Conservation (phyloP, 805 yeast genomes). For the Monosporozyma solicola region DNA sequence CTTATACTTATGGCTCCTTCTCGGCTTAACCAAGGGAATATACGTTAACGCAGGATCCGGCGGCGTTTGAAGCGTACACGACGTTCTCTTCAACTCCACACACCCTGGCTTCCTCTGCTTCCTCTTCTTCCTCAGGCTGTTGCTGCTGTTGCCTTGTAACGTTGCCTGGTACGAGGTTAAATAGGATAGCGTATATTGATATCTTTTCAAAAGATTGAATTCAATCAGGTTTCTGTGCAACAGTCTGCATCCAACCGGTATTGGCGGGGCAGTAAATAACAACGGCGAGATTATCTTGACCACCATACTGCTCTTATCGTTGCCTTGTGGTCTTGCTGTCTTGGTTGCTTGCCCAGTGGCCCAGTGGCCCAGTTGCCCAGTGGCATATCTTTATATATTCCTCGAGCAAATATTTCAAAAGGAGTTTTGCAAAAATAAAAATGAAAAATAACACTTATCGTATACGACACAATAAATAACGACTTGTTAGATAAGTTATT, state of each 20-base stretch:
- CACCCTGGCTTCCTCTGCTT: background rate
- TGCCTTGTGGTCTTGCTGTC: background rate
- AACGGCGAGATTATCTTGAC: background rate
- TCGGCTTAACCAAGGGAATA: background rate
- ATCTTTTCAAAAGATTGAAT: conserved; percentile 1
- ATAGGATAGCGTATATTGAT: conserved; percentile 1
- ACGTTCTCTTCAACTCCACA: background rate
- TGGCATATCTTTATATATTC: background rate
- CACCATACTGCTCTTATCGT: background rate
- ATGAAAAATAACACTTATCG: background rate
- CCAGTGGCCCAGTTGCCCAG: background rate
- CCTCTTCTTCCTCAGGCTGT: too few relatives aligned
- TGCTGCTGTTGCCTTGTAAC: background rate
- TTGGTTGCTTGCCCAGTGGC: background rate
- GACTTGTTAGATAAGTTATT: too few relatives aligned
- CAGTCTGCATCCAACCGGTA: background rate
- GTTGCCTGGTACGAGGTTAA: background rate
- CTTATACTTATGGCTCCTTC: conserved; percentile 9
- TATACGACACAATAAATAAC: background rate
- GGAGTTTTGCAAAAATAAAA: background rate
- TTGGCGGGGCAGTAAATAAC: background rate
- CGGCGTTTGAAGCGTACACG: background rate
- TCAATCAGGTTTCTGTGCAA: background rate
- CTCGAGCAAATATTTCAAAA: background rate
- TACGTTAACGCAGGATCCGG: background rate